These are phyloP conservation scores for Acrocalymma vagum DNA, from an alignment of 2,329 filamentous ascomycete genomes.

Conservation along the genomic window DNA sequence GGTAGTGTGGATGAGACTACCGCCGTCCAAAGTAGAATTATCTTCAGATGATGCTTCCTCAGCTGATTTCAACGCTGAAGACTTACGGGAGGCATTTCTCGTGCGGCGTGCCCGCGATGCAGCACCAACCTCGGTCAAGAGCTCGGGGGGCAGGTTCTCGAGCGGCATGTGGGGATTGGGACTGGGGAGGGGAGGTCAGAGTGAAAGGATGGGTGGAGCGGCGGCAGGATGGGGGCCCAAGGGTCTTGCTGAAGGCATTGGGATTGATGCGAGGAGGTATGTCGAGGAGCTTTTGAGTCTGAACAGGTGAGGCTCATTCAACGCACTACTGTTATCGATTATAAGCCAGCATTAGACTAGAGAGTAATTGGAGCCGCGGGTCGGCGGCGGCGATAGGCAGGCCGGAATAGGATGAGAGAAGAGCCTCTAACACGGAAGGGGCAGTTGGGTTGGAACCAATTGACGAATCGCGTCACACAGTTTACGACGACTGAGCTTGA, in stretches of 20 bases:
- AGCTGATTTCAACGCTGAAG: conserved; percentile 31
- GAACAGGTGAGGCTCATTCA: conserved; percentile 54
- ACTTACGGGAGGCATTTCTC: conserved; percentile 54
- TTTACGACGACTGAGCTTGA: too few relatives aligned
- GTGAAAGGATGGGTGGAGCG: conserved; percentile 45
- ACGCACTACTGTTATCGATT: too few relatives aligned
- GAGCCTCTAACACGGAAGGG: too few relatives aligned
- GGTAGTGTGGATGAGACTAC: conserved; percentile 70
- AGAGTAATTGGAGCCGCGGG: too few relatives aligned
- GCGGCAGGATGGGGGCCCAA: conserved; percentile 64
- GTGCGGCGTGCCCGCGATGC: conserved; percentile 50
- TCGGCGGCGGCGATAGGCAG: too few relatives aligned
- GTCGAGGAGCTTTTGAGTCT: conserved; percentile 76
- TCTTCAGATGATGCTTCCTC: conserved; percentile 11
- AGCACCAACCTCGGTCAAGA: conserved; percentile 21
- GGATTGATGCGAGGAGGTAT: conserved; percentile 78
- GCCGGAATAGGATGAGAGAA: too few relatives aligned
- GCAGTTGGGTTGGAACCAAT: too few relatives aligned
- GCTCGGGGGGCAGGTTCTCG: conserved; percentile 31
- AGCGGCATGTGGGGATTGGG: conserved; percentile 45
- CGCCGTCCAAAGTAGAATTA: conserved; percentile 31
- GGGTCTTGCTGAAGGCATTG: conserved; percentile 75
- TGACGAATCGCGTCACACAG: too few relatives aligned
- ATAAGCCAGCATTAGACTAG: too few relatives aligned
- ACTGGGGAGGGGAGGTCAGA: conserved; percentile 24